Conservation (phyloP, 2,329 filamentous ascomycete species). For the Colletotrichum sansevieriae region DNA sequence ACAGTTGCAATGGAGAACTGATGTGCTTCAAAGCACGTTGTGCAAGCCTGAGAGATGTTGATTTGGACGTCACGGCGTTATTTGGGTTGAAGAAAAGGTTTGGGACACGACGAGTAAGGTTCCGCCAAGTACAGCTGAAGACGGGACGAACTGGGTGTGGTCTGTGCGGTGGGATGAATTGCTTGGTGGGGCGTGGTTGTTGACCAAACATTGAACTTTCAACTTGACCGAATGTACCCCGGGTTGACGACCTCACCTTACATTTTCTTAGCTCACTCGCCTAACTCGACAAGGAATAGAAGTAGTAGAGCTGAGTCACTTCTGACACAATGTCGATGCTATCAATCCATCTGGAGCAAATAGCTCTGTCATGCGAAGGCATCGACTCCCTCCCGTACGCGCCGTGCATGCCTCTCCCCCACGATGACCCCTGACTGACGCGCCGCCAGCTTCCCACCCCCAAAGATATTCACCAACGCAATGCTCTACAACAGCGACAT, state of each 20-base stretch:
- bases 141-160: neutral
- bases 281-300: neutral
- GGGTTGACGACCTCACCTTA: neutral
- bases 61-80: too few species aligned
- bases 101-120: too few species aligned
- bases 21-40: too few species aligned
- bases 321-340: constrained; percentile 72
- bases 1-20: too few species aligned
- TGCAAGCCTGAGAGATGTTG: too few species aligned
- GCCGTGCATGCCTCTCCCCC: constrained; percentile 17
- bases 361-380: constrained; percentile 79
- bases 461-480: constrained; percentile 97
- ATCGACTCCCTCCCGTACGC: constrained; percentile 80
- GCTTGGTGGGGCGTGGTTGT: constrained; percentile 38
- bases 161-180: constrained; percentile 25
- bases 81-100: too few species aligned
- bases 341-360: constrained; percentile 80
- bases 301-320: neutral
- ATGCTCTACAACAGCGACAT: constrained; percentile 91
- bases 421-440: constrained; percentile 40
- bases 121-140: too few species aligned
- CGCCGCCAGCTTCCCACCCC: constrained; percentile 79
- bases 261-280: neutral
- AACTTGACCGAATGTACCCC: constrained; percentile 1
- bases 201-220: constrained; percentile 31